A percentile compares a stretch with the other conserved stretches of the same genome.
These are phyloP conservation scores for Cylindrotheca fusiformis DNA, from an alignment of 108 stramenopile species.

Conservation along the genomic window DNA sequence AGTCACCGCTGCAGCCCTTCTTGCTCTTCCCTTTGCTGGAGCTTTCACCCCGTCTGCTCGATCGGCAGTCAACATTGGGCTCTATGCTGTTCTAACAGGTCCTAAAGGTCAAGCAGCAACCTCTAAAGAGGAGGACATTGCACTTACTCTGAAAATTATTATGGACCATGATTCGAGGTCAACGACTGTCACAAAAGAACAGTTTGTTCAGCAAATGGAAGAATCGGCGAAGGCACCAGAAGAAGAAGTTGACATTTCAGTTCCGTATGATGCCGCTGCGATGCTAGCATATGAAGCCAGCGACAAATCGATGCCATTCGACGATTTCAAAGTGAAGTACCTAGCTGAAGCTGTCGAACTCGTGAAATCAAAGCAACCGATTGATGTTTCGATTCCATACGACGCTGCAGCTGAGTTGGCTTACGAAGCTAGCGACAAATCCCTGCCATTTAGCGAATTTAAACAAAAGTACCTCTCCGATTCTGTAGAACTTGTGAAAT, in stretches of 20 bases:
- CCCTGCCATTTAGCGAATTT: constrained; percentile 32
- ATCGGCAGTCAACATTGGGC: background rate
- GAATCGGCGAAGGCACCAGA: constrained; percentile 21
- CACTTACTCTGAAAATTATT: constrained; percentile 47
- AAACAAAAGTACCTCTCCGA: constrained; percentile 35
- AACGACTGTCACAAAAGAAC: constrained; percentile 42
- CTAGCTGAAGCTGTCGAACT: constrained; percentile 32
- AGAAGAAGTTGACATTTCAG: constrained; percentile 23
- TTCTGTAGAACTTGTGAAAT: constrained; percentile 28
- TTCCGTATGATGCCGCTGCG: constrained; percentile 44
- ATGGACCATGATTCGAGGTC: constrained; percentile 42
- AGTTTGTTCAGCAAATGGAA: constrained; percentile 36
- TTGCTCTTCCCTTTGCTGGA: constrained; percentile 17
- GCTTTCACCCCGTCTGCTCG: constrained; percentile 18
- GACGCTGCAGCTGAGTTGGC: constrained; percentile 43
- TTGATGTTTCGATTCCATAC: constrained; percentile 44
- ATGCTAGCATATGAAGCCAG: constrained; percentile 35
- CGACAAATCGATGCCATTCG: constrained; percentile 36
- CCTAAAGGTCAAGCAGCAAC: constrained; percentile 36
- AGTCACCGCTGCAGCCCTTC: constrained; percentile 16
- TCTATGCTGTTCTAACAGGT: constrained; percentile 25
- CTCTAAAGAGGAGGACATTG: constrained; percentile 47
- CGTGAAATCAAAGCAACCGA: constrained; percentile 37
- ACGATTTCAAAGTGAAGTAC: constrained; percentile 32
- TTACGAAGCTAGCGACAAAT: constrained; percentile 37